Conservation (phyloP, 352 stramenopile genomes). For the Pythium oligandrum region DNA sequence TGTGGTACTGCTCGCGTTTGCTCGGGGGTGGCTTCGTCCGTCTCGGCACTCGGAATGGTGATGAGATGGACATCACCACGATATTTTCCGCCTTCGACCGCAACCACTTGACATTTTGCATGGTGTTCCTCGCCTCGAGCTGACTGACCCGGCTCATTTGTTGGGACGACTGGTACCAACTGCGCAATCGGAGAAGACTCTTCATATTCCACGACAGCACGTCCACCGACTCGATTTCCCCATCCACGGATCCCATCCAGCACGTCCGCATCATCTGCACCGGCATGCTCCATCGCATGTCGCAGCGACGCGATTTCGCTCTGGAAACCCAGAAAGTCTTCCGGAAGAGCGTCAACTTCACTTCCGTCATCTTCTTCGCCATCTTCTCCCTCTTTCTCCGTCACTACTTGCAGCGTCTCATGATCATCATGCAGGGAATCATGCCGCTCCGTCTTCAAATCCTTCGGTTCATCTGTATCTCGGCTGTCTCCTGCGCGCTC, state of each 20-base stretch:
- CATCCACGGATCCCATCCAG: slow-evolving; percentile 13
- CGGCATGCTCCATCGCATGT: neutral
- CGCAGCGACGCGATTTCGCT: neutral
- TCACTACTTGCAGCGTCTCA: too few relatives aligned
- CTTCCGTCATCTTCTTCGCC: too few relatives aligned
- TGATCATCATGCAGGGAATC: too few relatives aligned
- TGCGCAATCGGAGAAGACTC: too few relatives aligned
- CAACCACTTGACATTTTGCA: slow-evolving; percentile 1
- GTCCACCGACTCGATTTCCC: neutral
- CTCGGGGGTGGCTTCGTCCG: neutral
- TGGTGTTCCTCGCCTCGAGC: neutral
- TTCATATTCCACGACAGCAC: too few relatives aligned
- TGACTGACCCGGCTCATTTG: neutral
- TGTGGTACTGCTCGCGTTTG: slow-evolving; percentile 20
- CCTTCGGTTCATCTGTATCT: too few relatives aligned
- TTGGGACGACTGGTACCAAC: too few relatives aligned
- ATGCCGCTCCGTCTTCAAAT: too few relatives aligned
- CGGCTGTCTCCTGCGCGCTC: too few relatives aligned
- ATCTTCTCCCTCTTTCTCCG: too few relatives aligned
- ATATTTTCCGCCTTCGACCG: slow-evolving; percentile 18
- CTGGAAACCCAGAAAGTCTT: too few relatives aligned
- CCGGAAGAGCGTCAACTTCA: too few relatives aligned
- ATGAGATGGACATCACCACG: slow-evolving; percentile 12
- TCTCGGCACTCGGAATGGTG: neutral
- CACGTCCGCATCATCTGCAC: slow-evolving; percentile 4